Conservation (phyloP, 2,329 filamentous ascomycete genomes). For the Fusarium torulosum region DNA sequence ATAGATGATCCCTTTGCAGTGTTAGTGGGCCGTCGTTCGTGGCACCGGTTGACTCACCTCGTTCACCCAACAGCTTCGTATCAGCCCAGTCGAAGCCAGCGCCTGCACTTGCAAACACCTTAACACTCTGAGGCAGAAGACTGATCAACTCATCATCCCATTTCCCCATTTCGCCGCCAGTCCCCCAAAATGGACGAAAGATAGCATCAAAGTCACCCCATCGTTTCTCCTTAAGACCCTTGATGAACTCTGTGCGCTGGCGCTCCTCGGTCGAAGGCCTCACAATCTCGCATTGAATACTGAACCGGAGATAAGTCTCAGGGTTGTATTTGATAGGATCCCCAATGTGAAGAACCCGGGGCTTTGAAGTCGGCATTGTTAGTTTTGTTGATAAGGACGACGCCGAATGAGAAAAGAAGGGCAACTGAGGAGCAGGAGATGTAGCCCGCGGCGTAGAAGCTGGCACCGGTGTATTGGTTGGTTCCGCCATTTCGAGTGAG, state of each 20-base stretch:
- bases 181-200: slow-evolving; percentile 72
- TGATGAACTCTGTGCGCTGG: slow-evolving; percentile 62
- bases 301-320: slow-evolving; percentile 60
- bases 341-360: slow-evolving; percentile 80
- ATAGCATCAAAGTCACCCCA: slow-evolving; percentile 69
- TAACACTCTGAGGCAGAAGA: slow-evolving; percentile 66
- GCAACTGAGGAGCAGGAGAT: slow-evolving; percentile 53
- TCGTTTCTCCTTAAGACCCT: slow-evolving; percentile 62
- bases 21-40: slow-evolving; percentile 5
- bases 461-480: slow-evolving; percentile 61
- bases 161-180: slow-evolving; percentile 74
- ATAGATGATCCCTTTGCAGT: slow-evolving; percentile 69
- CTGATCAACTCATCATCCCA: slow-evolving; percentile 72
- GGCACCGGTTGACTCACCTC: slow-evolving; percentile 57
- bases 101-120: slow-evolving; percentile 74
- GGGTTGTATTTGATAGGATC: slow-evolving; percentile 69
- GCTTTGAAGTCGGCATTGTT: slow-evolving; percentile 50
- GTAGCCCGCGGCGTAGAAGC: slow-evolving; percentile 59
- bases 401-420: slow-evolving; percentile 40
- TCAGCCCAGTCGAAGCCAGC: slow-evolving; percentile 77
- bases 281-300: slow-evolving; percentile 61
- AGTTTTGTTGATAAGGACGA: slow-evolving; percentile 47
- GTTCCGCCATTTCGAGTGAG: slow-evolving; percentile 58
- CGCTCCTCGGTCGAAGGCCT: slow-evolving; percentile 65
- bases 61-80: slow-evolving; percentile 69